Conservation (phyloP, 192 early-diverging fungal genomes). For the Spizellomyces punctatus region DNA sequence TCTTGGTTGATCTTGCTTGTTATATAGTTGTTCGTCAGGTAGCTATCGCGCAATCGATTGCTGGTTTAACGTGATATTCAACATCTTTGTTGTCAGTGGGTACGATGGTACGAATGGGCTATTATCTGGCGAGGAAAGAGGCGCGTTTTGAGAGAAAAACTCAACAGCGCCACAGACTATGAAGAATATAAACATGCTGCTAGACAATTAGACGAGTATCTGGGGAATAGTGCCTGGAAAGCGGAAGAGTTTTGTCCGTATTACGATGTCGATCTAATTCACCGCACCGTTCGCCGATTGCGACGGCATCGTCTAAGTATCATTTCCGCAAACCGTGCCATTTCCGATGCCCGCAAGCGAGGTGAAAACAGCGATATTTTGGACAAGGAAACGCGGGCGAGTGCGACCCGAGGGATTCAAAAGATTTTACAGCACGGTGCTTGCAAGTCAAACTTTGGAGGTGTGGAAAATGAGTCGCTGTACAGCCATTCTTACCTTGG, state of each 20-base stretch:
- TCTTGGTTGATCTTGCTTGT: slow-evolving; percentile 61
- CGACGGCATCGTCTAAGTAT: slow-evolving; percentile 3
- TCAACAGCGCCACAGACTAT: slow-evolving; percentile 58
- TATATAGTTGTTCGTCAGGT: slow-evolving; percentile 57
- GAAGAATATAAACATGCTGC: slow-evolving; percentile 67
- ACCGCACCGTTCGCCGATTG: slow-evolving; percentile 48
- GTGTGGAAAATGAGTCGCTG: slow-evolving; percentile 72
- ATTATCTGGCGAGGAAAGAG: slow-evolving; percentile 64
- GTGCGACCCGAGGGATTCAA: slow-evolving; percentile 12
- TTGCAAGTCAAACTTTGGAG: slow-evolving; percentile 76
- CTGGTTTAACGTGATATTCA: slow-evolving; percentile 42
- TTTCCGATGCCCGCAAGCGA: background rate
- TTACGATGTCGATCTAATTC: slow-evolving; percentile 67
- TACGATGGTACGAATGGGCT: slow-evolving; percentile 59
- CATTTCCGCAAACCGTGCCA: background rate
- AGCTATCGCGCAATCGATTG: slow-evolving; percentile 21
- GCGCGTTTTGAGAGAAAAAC: slow-evolving; percentile 46
- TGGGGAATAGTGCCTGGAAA: slow-evolving; percentile 78
- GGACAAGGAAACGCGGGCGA: background rate
- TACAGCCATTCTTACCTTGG: slow-evolving; percentile 76
- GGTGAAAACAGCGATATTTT: background rate
- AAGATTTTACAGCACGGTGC: slow-evolving; percentile 44
- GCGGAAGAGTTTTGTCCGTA: slow-evolving; percentile 54
- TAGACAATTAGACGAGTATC: slow-evolving; percentile 57
- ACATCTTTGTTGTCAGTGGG: slow-evolving; percentile 18